Base-by-base conservation (phyloP, 345 rosid genomes). In the Anacardium occidentale region DNA sequence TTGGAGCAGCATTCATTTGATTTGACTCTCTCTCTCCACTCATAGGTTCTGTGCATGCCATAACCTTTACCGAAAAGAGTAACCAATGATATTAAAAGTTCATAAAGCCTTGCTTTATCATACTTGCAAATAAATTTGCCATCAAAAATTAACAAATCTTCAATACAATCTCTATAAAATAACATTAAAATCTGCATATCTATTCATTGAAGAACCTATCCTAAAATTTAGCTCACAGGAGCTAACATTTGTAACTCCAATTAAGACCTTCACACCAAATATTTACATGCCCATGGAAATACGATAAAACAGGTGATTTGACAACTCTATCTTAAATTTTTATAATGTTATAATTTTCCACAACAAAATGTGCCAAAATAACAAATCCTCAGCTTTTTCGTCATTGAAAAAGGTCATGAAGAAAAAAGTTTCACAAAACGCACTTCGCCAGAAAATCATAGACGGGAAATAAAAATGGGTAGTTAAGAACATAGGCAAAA, bases 1-100 rank as follows among this genome's bases (percentile, higher is more conserved):
- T 89, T 0, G 72, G 75, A 66, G 21, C 21, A 37, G 72, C 56
- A 8, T 74, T 77, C 22, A 75, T 78, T 59, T 75, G 86, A 68
- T 69, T 67, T 17, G 53, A 52, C 70, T 78, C 86, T n/a, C n/a
- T n/a, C 70, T 84, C 89, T 58, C 77, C 44, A 44, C 68, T 75
- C 25, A 71, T 66, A 13, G 64, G 22, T 56, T 77, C 84, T 17
- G 76, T 34, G 3, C 7, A 64, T 37, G 79, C 78, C 78, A 77
- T 77, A 60, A 62, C 56, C 78, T 78, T 63, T 26, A n/a, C n/a
- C n/a, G n/a, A n/a, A n/a, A n/a, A n/a, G n/a, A n/a, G n/a, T n/a
- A n/a, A n/a, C n/a, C n/a, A n/a, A n/a, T n/a, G n/a, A 12, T 37
- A 37, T 21, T 20, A 42, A 70, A 22, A 75, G 42, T 37, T 37